Evolutionary conservation across 768 basidiomycete genomes (phyloP).

Genomic region (Lentinus tigrinus): DNA sequence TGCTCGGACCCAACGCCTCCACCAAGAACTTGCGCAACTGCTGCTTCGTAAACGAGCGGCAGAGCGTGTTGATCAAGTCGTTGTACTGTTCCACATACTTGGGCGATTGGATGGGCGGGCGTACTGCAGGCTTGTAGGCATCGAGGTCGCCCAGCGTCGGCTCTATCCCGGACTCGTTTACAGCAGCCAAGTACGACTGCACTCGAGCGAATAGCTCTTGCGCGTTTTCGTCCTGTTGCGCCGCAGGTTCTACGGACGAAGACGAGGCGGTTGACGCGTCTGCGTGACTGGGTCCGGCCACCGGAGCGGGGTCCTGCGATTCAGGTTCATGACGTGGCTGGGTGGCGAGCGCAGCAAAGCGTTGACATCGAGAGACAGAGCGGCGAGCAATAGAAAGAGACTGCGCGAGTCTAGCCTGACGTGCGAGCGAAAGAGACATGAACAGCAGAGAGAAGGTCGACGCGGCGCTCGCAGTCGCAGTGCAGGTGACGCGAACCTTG

Average conservation of each 20-base stretch:
- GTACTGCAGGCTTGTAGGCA: slow-evolving; percentile 44
- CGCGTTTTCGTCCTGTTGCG: not conserved
- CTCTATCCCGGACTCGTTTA: slow-evolving; percentile 43
- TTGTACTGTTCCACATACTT: slow-evolving; percentile 55
- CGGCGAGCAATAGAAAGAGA: slow-evolving; percentile 9
- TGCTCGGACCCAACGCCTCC: slow-evolving; percentile 42
- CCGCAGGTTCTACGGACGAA: not conserved
- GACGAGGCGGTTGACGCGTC: not conserved
- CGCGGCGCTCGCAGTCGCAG: not conserved
- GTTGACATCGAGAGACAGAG: slow-evolving; percentile 1
- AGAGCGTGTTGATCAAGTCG: slow-evolving; percentile 49
- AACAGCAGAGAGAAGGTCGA: slow-evolving; percentile 6
- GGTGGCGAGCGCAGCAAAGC: slow-evolving; percentile 1
- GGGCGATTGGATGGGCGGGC: slow-evolving; percentile 39
- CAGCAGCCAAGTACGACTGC: slow-evolving; percentile 54
- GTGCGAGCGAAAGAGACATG: slow-evolving; percentile 16
- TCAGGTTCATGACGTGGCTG: slow-evolving; percentile 4
- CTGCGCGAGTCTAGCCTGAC: slow-evolving; percentile 9
- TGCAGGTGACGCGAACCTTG: not conserved
- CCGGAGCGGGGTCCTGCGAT: not conserved
- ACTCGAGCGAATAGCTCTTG: slow-evolving; percentile 27
- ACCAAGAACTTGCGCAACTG: slow-evolving; percentile 58
- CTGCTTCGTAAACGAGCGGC: slow-evolving; percentile 59
- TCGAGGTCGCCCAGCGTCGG: slow-evolving; percentile 65
- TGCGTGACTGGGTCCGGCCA: slow-evolving; percentile 6